A percentile compares a stretch with the other conserved stretches of the same genome.
phyloP scores from a whole-genome alignment of 1,139 yeast genomes.

The Protomyces inouyei region DNA sequence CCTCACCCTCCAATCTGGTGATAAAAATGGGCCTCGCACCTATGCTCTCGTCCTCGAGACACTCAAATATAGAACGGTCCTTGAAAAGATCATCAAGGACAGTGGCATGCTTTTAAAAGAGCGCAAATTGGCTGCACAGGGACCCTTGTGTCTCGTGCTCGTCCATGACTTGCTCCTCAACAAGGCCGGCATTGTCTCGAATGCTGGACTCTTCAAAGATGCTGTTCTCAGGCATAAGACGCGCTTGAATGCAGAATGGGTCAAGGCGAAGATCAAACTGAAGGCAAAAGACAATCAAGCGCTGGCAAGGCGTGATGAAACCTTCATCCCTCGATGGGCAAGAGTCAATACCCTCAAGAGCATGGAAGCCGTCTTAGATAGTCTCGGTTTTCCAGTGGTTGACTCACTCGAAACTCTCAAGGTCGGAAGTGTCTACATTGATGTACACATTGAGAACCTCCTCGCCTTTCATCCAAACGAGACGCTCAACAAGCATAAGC shows the following conservation, averaged over 20 bases:
- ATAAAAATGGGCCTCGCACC: slow-evolving; percentile 26
- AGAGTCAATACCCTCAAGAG: slow-evolving; percentile 62
- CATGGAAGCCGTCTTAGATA: slow-evolving; percentile 43
- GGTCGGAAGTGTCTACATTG: slow-evolving; percentile 44
- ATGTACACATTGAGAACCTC: slow-evolving; percentile 55
- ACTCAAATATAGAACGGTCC: slow-evolving; percentile 35
- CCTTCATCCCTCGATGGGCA: slow-evolving; percentile 75
- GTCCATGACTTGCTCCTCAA: slow-evolving; percentile 78
- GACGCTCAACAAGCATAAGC: slow-evolving; percentile 10
- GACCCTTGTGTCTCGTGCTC: slow-evolving; percentile 51
- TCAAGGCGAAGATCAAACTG: slow-evolving; percentile 56
- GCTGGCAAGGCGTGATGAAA: slow-evolving; percentile 20
- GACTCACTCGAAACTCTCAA: slow-evolving; percentile 47
- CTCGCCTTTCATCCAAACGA: slow-evolving; percentile 56
- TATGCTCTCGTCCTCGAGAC: slow-evolving; percentile 30
- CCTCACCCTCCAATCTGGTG: slow-evolving; percentile 21
- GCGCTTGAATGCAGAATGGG: slow-evolving; percentile 73
- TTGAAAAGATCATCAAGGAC: slow-evolving; percentile 22
- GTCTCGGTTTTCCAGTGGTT: slow-evolving; percentile 44
- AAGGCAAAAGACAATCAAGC: slow-evolving; percentile 30
- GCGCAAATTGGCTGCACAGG: slow-evolving; percentile 36
- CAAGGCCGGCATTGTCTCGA: slow-evolving; percentile 77
- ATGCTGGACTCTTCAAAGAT: slow-evolving; percentile 81
- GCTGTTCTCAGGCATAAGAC: slow-evolving; percentile 73
- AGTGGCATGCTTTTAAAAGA: slow-evolving; percentile 35